Conservation (phyloP, 805 yeast genomes). For the Starmerella bombicola region DNA sequence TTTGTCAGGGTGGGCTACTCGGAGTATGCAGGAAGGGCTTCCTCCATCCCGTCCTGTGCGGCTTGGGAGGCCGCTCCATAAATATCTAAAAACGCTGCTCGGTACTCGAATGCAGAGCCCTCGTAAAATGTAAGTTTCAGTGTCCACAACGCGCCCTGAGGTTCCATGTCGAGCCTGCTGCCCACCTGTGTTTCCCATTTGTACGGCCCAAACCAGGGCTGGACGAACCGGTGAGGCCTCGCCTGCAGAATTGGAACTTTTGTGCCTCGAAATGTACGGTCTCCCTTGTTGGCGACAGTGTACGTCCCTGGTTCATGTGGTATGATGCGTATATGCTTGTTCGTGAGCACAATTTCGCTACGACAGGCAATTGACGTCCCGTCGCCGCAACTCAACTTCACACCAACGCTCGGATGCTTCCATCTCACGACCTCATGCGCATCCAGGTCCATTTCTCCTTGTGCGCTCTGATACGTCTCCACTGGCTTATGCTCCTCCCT, state of each 20-base stretch:
- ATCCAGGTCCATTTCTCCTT: too few species aligned
- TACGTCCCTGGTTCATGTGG: slow-evolving; percentile 17
- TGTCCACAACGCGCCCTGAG: slow-evolving; percentile 20
- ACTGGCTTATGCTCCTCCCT: too few species aligned
- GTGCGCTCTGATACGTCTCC: too few species aligned
- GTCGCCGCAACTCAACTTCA: slow-evolving; percentile 5
- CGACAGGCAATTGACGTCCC: slow-evolving; percentile 10
- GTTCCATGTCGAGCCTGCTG: slow-evolving; percentile 7
- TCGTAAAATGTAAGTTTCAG: slow-evolving; percentile 22
- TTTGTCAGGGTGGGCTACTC: too few species aligned
- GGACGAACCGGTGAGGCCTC: slow-evolving; percentile 20
- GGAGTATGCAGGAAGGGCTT: slow-evolving; percentile 19
- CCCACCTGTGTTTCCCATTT: slow-evolving; percentile 23
- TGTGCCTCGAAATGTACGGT: slow-evolving; percentile 21
- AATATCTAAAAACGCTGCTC: slow-evolving; percentile 7
- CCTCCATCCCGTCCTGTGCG: slow-evolving; percentile 18
- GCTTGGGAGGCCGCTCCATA: slow-evolving; percentile 16
- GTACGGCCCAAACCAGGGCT: slow-evolving; percentile 32
- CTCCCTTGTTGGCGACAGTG: slow-evolving; percentile 24
- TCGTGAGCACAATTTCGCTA: slow-evolving; percentile 17
- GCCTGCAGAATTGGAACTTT: slow-evolving; percentile 20
- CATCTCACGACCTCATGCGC: slow-evolving; percentile 9
- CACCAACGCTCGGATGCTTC: slow-evolving; percentile 5
- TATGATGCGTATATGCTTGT: slow-evolving; percentile 17
- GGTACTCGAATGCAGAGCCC: slow-evolving; percentile 29